Evolutionary conservation across 2,329 filamentous ascomycete genomes (phyloP).

Genomic region (Gnomoniopsis smithogilvyi): DNA sequence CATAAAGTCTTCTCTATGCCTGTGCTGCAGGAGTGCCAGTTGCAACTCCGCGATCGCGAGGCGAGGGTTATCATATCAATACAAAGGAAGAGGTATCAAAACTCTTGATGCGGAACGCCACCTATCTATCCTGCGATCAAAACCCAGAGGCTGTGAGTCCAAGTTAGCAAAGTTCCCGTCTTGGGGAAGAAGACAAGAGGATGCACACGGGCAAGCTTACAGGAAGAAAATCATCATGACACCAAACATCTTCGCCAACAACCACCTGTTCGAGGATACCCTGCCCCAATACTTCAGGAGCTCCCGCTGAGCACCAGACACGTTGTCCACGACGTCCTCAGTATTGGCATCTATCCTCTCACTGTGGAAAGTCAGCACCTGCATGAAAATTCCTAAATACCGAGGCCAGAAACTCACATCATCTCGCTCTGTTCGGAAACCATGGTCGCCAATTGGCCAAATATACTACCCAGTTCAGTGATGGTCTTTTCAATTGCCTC

Average conservation of each 20-base stretch:
- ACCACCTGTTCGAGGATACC: slow-evolving; percentile 92
- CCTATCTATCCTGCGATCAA: slow-evolving; percentile 53
- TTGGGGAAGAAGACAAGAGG: neutral
- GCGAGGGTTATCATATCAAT: slow-evolving; percentile 15
- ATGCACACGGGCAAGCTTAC: slow-evolving; percentile 34
- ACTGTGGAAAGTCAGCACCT: neutral
- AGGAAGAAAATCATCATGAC: slow-evolving; percentile 94
- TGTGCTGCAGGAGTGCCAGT: neutral
- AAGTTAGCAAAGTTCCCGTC: neutral
- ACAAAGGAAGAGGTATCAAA: slow-evolving; percentile 14
- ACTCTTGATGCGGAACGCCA: slow-evolving; percentile 6
- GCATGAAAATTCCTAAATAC: neutral
- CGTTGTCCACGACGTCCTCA: slow-evolving; percentile 96
- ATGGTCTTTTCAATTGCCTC: slow-evolving; percentile 97
- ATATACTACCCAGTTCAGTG: slow-evolving; percentile 83
- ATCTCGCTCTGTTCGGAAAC: slow-evolving; percentile 96
- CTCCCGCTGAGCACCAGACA: slow-evolving; percentile 93
- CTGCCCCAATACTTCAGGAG: slow-evolving; percentile 95
- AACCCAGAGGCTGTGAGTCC: slow-evolving; percentile 57
- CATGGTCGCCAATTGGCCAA: slow-evolving; percentile 93
- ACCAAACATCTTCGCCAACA: slow-evolving; percentile 77
- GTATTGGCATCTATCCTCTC: slow-evolving; percentile 96
- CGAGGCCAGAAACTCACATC: slow-evolving; percentile 46
- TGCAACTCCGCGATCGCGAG: slow-evolving; percentile 1
- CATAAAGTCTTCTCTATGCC: slow-evolving; percentile 18